Base-by-base conservation (phyloP, 1,139 yeast genomes). In the Petasospora rhodanensis region DNA sequence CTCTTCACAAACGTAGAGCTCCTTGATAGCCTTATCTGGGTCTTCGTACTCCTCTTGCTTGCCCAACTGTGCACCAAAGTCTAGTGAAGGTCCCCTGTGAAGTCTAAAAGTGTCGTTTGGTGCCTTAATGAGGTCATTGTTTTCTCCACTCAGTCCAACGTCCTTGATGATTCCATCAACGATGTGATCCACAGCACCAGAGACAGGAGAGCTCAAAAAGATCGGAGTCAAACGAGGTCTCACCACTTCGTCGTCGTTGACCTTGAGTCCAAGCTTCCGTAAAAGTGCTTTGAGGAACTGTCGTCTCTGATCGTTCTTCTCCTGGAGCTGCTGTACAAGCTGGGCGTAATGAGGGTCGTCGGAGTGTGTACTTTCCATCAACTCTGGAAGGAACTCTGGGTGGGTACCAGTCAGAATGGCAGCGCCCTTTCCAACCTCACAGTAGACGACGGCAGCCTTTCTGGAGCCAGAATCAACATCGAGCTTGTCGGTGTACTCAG, bases 391-490 rank as follows among this genome's bases (percentile, higher is more conserved):
- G 51, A 79, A 86, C 56, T 93, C 99, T 0, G 96, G 95, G 56
- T 93, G 98, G 0, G 87, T 71, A 1, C 97, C 97, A 4, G 82
- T 67, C n/a, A 91, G 65, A 3, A 91, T 57, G 0, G 79, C 95
- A 23, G 63, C 65, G 2, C 98, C 98, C 29, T 70, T 65, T 1
- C 96, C 96, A 3, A 77, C 73, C 12, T 66, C 64, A 47, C 86
- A 73, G 38, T 72, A 62, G 2, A 91, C 73, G 1, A 76, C 82
- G 0, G 89, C 85, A 3, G 94, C 93, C 3, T 83, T 76, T 8
- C 19, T 23, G 11, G 66, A 66, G 8, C 40, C 38, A 2, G 54
- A 47, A 12, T 69, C 74, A 7, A 76, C 76, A 22, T 65, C 70
- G 3, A 70, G 41, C 0, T 56, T 52, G 2, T 70, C 79, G 1